Conservation (phyloP, 176 grass and related monocot genomes). For the Hsuehochloa calcarea region DNA sequence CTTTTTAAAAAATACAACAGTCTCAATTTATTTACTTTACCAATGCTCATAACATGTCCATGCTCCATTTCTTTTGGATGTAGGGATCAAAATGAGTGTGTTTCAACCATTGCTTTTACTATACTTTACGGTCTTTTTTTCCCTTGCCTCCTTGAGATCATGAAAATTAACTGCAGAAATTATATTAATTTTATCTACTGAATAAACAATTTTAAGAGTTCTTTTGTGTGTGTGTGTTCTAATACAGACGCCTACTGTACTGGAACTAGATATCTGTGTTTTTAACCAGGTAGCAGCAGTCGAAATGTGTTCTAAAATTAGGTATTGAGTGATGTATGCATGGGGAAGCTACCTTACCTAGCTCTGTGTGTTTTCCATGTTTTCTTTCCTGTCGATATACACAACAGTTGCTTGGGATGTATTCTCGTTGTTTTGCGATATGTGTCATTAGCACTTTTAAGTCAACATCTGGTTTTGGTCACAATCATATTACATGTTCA, state of each 20-base stretch:
- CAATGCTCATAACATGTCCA: background rate
- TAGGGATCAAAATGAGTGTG: too few relatives aligned
- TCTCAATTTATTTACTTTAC: background rate
- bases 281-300: background rate
- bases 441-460: background rate
- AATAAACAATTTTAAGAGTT: too few relatives aligned
- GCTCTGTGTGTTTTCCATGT: background rate
- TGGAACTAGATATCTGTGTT: background rate
- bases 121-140: background rate
- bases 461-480: too few relatives aligned
- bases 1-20: background rate
- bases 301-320: background rate
- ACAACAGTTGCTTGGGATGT: background rate
- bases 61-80: background rate
- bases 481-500: too few relatives aligned
- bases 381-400: background rate
- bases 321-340: background rate
- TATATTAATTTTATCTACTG: background rate
- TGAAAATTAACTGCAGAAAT: background rate
- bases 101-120: too few relatives aligned
- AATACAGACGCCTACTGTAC: background rate
- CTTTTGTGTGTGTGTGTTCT: too few relatives aligned
- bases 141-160: background rate
- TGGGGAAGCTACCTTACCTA: background rate
- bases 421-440: background rate